Conservation (phyloP, 2,329 filamentous ascomycete genomes). For the Colletotrichum sansevieriae region DNA sequence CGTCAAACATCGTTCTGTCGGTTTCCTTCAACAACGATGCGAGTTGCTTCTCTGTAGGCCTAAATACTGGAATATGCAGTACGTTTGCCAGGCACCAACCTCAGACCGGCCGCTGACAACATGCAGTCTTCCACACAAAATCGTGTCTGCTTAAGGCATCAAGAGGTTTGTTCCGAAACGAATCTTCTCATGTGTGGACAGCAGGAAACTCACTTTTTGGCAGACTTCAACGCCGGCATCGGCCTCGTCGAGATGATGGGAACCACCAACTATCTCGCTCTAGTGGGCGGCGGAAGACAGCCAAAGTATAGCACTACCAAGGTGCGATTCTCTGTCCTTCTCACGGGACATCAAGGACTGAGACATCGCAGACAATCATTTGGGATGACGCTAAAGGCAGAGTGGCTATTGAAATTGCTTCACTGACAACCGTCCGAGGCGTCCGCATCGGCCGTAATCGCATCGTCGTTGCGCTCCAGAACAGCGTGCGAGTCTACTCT, state of each 20-base stretch:
- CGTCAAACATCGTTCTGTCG: constrained; percentile 81
- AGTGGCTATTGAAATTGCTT: constrained; percentile 80
- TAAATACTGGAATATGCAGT: constrained; percentile 90
- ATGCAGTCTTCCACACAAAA: constrained; percentile 78
- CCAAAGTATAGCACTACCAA: constrained; percentile 92
- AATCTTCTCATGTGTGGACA: no score
- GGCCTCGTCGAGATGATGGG: constrained; percentile 89
- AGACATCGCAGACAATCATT: constrained; percentile 74
- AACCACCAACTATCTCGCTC: constrained; percentile 85
- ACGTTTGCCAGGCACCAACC: constrained; percentile 50
- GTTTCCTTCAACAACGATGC: constrained; percentile 87
- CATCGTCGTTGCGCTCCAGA: constrained; percentile 84
- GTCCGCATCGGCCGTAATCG: constrained; percentile 78
- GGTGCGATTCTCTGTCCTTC: constrained; percentile 55
- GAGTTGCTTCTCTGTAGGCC: constrained; percentile 87
- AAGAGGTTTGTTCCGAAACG: constrained; percentile 52
- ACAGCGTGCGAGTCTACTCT: constrained; percentile 84
- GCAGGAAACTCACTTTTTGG: background rate
- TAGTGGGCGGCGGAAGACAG: constrained; percentile 88
- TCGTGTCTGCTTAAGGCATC: constrained; percentile 76
- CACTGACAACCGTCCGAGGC: constrained; percentile 83
- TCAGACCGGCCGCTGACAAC: constrained; percentile 45
- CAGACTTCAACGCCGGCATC: constrained; percentile 85
- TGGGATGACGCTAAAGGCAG: constrained; percentile 90
- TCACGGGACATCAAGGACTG: constrained; percentile 15